Conservation (phyloP, 129 eudicot genomes). For the Lonicera japonica region DNA sequence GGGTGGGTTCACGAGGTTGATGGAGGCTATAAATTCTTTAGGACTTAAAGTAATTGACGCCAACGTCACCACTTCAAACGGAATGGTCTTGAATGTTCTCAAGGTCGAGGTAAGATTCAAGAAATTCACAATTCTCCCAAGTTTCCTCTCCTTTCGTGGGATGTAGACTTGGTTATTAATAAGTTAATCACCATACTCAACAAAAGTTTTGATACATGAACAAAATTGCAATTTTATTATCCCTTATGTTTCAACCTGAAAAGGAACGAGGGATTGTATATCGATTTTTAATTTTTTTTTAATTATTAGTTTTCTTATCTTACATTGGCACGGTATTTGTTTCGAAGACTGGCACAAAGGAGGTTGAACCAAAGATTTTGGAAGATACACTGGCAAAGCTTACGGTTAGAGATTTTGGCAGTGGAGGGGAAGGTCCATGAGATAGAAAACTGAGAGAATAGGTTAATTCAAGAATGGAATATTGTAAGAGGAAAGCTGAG, state of each 20-base stretch:
- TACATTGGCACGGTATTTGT: constrained; percentile 2
- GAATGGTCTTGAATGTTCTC: constrained; percentile 40
- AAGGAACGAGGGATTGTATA: not conserved
- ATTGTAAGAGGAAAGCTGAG: not conserved
- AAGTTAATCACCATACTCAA: not conserved
- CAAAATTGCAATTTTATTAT: not conserved
- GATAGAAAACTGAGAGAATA: not conserved
- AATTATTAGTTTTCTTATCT: not conserved
- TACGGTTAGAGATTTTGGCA: constrained; percentile 16
- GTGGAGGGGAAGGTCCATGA: constrained; percentile 1
- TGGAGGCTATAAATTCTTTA: constrained; percentile 50
- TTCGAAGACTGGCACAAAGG: constrained; percentile 33
- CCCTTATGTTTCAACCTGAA: not conserved
- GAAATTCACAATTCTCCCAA: not conserved
- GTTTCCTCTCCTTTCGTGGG: not conserved
- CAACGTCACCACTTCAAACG: constrained; percentile 48
- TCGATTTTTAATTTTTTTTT: too few species aligned
- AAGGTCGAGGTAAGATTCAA: constrained; percentile 36
- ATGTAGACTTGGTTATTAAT: not conserved
- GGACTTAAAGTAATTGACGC: constrained; percentile 54
- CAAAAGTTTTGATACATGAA: not conserved
- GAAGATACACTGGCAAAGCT: constrained; percentile 34
- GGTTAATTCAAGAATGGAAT: not conserved
- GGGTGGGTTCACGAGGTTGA: constrained; percentile 47
- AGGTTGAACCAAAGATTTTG: constrained; percentile 31